Evolutionary conservation across 805 yeast species (phyloP).

Genomic region (Candida sanyiensis): DNA sequence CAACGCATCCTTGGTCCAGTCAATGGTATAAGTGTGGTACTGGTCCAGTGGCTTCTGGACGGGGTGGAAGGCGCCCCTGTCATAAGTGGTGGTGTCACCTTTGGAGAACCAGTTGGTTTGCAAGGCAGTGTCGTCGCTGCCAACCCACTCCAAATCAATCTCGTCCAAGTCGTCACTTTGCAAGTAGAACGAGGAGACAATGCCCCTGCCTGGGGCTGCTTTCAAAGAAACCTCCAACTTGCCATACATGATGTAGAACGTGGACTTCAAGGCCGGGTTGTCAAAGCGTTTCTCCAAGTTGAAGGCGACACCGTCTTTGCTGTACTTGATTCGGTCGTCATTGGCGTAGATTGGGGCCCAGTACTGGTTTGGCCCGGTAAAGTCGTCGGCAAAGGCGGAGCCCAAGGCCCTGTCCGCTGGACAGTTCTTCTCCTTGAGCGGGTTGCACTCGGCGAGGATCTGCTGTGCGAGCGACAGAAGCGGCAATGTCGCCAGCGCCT

Average conservation of each 20-base stretch:
- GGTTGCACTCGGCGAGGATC: slow-evolving; percentile 36
- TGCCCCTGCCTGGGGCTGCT: slow-evolving; percentile 74
- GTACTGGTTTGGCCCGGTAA: slow-evolving; percentile 40
- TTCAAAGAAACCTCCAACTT: slow-evolving; percentile 64
- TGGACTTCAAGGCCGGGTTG: slow-evolving; percentile 72
- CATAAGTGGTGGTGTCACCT: slow-evolving; percentile 71
- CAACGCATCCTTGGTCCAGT: slow-evolving; percentile 66
- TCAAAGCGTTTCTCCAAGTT: slow-evolving; percentile 59
- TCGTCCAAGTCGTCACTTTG: slow-evolving; percentile 87
- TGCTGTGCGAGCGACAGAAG: slow-evolving; percentile 12
- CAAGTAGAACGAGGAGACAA: slow-evolving; percentile 74
- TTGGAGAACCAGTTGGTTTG: slow-evolving; percentile 79
- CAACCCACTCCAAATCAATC: slow-evolving; percentile 83
- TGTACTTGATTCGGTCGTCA: slow-evolving; percentile 38
- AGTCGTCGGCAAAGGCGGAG: slow-evolving; percentile 45
- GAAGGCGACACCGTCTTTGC: slow-evolving; percentile 55
- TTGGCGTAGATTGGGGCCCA: slow-evolving; percentile 33
- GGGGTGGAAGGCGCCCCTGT: slow-evolving; percentile 69
- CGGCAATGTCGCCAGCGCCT: slow-evolving; percentile 2
- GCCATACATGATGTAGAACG: slow-evolving; percentile 87
- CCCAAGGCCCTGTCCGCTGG: slow-evolving; percentile 58
- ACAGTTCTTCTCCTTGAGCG: slow-evolving; percentile 34
- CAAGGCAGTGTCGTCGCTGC: slow-evolving; percentile 68
- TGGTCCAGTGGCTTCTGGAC: slow-evolving; percentile 51
- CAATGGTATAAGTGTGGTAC: slow-evolving; percentile 76